Evolutionary conservation across 2,329 filamentous ascomycete species (phyloP).

Genomic region (Sporothrix humicola): DNA sequence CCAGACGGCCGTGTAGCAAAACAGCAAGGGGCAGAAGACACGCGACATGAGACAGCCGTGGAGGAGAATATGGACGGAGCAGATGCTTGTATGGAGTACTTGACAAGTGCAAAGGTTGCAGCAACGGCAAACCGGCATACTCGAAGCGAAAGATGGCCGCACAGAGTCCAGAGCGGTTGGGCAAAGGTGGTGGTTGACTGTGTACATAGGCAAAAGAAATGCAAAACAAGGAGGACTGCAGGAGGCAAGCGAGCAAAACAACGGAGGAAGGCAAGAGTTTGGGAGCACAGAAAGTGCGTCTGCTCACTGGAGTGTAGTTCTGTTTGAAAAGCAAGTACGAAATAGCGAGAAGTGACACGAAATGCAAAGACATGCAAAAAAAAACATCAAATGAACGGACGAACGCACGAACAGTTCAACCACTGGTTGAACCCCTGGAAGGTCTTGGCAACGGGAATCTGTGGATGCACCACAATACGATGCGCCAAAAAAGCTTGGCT

Average conservation of each 20-base stretch:
- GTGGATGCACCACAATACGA: constrained; percentile 12
- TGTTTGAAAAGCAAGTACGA: too few relatives aligned
- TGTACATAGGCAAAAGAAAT: not conserved
- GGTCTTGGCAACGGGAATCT: constrained; percentile 26
- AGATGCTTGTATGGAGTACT: too few relatives aligned
- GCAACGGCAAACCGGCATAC: constrained; percentile 2
- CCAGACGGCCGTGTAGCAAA: constrained; percentile 18
- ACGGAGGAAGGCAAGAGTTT: not conserved
- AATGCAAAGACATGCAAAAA: not conserved
- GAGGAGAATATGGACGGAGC: not conserved
- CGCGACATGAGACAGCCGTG: constrained; percentile 28
- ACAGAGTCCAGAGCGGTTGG: not conserved
- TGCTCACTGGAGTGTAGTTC: too few relatives aligned
- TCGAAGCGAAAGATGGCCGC: not conserved
- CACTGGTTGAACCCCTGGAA: constrained; percentile 3
- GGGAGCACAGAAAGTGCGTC: not conserved
- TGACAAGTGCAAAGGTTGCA: not conserved
- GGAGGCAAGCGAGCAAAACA: not conserved
- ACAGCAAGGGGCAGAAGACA: constrained; percentile 13
- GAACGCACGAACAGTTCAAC: not conserved
- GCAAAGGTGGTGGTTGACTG: not conserved
- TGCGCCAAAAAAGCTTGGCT: constrained; percentile 16
- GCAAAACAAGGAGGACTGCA: constrained; percentile 18
- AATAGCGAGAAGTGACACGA: not conserved
- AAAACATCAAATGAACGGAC: not conserved